These are phyloP conservation scores for Malassezia sympodialis DNA, from an alignment of 1,284 basidiomycete species.

Conservation along the genomic window DNA sequence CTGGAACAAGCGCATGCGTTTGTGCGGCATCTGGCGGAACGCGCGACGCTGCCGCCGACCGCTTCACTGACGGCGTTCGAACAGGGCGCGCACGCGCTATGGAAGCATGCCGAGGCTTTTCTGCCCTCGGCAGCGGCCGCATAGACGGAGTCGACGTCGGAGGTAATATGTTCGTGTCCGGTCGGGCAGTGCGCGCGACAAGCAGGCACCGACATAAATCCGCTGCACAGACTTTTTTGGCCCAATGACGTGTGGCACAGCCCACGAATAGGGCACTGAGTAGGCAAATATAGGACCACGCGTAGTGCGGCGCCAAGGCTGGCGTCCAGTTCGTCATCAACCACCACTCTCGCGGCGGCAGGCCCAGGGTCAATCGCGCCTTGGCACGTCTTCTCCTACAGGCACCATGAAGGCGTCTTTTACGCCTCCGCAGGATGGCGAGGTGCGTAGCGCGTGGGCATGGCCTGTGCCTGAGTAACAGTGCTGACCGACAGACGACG, in stretches of 20 bases:
- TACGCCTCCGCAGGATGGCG: slow-evolving; percentile 2
- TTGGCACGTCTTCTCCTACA: neutral
- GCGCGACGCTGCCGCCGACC: slow-evolving; percentile 15
- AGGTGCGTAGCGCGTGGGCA: neutral
- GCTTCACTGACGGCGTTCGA: slow-evolving; percentile 33
- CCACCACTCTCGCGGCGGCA: neutral
- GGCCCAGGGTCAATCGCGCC: neutral
- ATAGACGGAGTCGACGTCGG: neutral
- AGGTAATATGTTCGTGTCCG: neutral
- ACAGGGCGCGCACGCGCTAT: slow-evolving; percentile 26
- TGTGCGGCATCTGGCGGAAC: neutral
- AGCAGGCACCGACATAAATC: neutral
- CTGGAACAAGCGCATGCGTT: slow-evolving; percentile 1
- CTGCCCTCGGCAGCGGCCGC: slow-evolving; percentile 10
- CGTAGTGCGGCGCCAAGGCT: neutral
- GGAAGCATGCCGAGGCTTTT: slow-evolving; percentile 50
- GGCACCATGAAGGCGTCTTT: neutral
- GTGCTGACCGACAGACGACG: slow-evolving; percentile 3
- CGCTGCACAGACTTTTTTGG: neutral
- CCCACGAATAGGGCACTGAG: neutral
- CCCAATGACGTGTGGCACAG: neutral
- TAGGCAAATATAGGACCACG: neutral
- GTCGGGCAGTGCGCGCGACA: neutral
- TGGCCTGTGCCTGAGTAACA: neutral
- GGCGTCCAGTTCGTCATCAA: neutral